Base-by-base conservation (phyloP, 768 basidiomycete genomes). In the Trametes coccinea region DNA sequence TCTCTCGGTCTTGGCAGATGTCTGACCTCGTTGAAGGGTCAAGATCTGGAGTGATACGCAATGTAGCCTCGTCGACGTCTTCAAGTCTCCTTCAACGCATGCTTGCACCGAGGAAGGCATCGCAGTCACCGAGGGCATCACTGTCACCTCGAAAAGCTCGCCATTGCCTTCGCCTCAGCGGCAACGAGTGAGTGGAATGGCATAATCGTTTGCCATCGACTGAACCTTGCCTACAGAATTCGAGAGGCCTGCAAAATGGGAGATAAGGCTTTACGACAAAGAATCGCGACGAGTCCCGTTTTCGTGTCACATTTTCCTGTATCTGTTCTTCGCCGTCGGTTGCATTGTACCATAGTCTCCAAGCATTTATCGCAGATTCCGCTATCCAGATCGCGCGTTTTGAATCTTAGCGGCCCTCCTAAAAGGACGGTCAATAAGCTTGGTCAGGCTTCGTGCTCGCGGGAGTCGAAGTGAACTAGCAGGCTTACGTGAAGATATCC, bases 401-500 rank as follows among this genome's bases (percentile, higher is more conserved):
- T 65, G 67, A 40, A 65, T 62, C 53, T 61, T 61, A 8, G 71
- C 71, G 14, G 71, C 71, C 30, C 59, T 56, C 33, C 71, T 71
- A 52, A 43, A 50, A 31, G 56, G 44, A 45, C 33, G 44, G 49
- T 48, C 51, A 56, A 57, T 53, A 46, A 40, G 53, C 57, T 37
- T 40, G 57, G n/a, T 47, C 34, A 37, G 31, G 14, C n/a, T 2
- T 39, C 44, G 27, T 8, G 11, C 40, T 49, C 43, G 39, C 34
- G 46, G 34, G 51, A 27, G 29, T 16, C 9, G 5, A 40, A 13
- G 54, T 37, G 50, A 40, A 34, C 45, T 30, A 56, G 31, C 27
- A 27, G 13, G 66, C 75, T 67, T 69, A 82, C 83, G 74, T 78
- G 70, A 86, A 84, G 33, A 84, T 70, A 56, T 80, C 73, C 80